Percentiles rank a stretch among this genome's conserved stretches.
phyloP scores from a whole-genome alignment of 78 protist genomes.

The Neovahlkampfia damariscottae region DNA sequence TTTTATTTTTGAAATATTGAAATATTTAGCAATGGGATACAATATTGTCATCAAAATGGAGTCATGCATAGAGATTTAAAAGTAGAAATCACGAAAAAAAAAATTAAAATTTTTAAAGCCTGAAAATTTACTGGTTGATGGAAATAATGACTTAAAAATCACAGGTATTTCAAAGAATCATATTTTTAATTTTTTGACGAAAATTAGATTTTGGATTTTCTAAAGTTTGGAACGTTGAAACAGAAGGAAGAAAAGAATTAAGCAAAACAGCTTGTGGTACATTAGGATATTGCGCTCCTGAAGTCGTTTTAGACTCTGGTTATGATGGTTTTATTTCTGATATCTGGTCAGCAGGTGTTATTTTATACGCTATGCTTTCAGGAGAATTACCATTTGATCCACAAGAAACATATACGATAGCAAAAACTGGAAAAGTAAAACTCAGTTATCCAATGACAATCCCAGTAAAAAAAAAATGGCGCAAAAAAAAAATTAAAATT shows the following conservation, averaged over 20 bases:
- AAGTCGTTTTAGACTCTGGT: conserved; percentile 3
- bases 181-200: too few species aligned
- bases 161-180: too few species aligned
- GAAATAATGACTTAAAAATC: conserved; percentile 31
- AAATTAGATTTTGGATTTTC: conserved; percentile 38
- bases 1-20: too few species aligned
- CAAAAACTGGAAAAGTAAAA: conserved; percentile 7
- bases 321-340: conserved; percentile 45
- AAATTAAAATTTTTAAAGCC: too few species aligned
- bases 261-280: conserved; percentile 13
- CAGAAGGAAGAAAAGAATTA: not conserved
- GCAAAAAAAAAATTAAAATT: too few species aligned
- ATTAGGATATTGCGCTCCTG: conserved; percentile 25
- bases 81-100: not conserved
- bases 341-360: conserved; percentile 58
- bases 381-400: conserved; percentile 4
- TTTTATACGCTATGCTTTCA: conserved; percentile 39
- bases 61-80: conserved; percentile 37
- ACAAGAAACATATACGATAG: conserved; percentile 11
- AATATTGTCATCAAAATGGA: conserved; percentile 22
- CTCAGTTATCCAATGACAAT: not conserved
- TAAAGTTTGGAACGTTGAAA: not conserved
- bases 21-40: conserved; percentile 12
- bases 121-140: conserved; percentile 52
- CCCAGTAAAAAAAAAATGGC: too few species aligned